Conservation (phyloP, 441 rosid genomes). For the Rhodomyrtus psidioides region DNA sequence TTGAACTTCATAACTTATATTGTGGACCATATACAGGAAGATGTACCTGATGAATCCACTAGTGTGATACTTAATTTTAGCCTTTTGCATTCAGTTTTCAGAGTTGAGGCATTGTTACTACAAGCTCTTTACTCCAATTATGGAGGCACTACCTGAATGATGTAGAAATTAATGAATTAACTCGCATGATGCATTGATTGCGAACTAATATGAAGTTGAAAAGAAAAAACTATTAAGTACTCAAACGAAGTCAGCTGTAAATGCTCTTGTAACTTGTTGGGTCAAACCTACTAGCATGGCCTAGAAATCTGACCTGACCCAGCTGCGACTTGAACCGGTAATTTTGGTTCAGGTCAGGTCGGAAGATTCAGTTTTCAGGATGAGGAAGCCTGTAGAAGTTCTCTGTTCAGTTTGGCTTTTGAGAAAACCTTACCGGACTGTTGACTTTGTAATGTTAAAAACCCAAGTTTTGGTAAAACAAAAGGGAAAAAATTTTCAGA, state of each 20-base stretch:
- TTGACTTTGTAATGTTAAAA: background rate
- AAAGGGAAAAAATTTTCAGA: background rate
- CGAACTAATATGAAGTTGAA: background rate
- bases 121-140: background rate
- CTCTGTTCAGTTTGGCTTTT: background rate
- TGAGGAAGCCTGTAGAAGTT: background rate
- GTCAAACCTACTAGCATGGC: background rate
- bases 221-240: background rate
- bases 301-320: background rate
- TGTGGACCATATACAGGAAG: constrained; percentile 40
- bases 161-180: background rate
- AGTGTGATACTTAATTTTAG: constrained; percentile 28
- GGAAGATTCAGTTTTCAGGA: background rate
- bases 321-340: background rate
- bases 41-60: constrained; percentile 82
- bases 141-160: background rate
- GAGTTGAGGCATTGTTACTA: background rate
- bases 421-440: background rate
- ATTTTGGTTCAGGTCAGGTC: background rate
- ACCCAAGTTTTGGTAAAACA: background rate
- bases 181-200: background rate
- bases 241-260: background rate
- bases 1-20: background rate
- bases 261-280: background rate
- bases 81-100: background rate